Evolutionary conservation across 2,329 filamentous ascomycete genomes (phyloP), one percentile per base, ranked within the genome.

Genomic region (Penicillium hordei): DNA sequence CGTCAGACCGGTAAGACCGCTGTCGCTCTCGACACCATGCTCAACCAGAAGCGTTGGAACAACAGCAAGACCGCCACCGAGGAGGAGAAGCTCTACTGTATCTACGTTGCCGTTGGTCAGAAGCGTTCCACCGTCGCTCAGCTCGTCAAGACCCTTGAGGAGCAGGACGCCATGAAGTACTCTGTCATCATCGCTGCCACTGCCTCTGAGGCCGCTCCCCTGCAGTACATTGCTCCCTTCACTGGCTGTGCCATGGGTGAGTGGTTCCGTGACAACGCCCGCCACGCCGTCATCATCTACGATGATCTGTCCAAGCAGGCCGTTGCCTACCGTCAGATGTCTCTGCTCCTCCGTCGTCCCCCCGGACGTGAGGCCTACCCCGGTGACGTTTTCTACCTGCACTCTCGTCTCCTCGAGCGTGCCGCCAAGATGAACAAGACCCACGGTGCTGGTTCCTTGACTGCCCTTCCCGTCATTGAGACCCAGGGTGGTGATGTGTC

Each of bases 31-130:
- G 94, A 99, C 79, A 88, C 93, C 79, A 97, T 99, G 72, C 89
- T 99, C 64, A 99, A 99, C 89, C 94, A 99, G 86, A 95, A 94
- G 88, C 87, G 93, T 76, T 97, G 93, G 93, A 99, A 99, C 88
- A 83, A 97, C 88, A 83, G 81, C 78, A 74, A 80, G 44, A 0
- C 4, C 76, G 84, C 76, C 79, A 93, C 97, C 77, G 94, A 99
- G 87, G 82, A 79, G 78, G 93, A 97, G 89, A 99, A 99, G 88
- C 91, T 99, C 59, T 99, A 96, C 90, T 97, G 93, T 79, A 85
- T 99, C 82, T 99, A 99, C 87, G 94, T 97, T 74, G 94, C 94
- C 75, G 88, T 99, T 72, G 94, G 94, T 75, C 94, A 99, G 88
- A 99, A 99, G 89, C 92, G 94, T 80, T 97, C 94, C 71, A 99